phyloP scores from a whole-genome alignment of 352 stramenopile species.

The Nothophytophthora sp. region DNA sequence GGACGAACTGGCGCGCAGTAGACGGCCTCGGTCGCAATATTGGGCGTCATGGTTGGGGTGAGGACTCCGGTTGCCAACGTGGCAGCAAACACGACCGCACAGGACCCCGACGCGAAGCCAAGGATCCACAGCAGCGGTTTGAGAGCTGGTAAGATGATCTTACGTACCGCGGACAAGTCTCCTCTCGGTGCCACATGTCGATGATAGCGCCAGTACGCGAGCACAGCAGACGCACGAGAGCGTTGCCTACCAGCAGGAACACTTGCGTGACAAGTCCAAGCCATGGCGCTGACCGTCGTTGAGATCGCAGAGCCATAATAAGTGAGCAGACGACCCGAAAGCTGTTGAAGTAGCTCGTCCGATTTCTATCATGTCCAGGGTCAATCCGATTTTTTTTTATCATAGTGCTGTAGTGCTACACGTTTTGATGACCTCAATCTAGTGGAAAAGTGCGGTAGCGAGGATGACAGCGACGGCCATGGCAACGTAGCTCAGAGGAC shows the following conservation, averaged over 20 bases:
- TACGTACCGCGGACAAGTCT: constrained; percentile 21
- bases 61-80: constrained; percentile 11
- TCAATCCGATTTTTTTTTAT: too few relatives aligned
- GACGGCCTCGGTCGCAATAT: constrained; percentile 15
- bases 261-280: too few relatives aligned
- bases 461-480: constrained; percentile 32
- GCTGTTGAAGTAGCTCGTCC: constrained; percentile 9
- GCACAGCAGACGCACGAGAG: constrained; percentile 8
- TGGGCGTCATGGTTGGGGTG: neutral
- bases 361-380: too few relatives aligned
- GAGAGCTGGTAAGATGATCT: constrained; percentile 45
- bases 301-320: too few relatives aligned
- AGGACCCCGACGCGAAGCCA: constrained; percentile 9
- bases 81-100: constrained; percentile 7
- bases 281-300: too few relatives aligned
- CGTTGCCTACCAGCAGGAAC: constrained; percentile 5
- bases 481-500: constrained; percentile 15
- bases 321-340: neutral
- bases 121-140: constrained; percentile 51
- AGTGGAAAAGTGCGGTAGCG: constrained; percentile 30
- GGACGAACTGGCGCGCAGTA: constrained; percentile 37
- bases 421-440: constrained; percentile 16
- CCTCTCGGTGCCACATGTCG: constrained; percentile 20
- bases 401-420: constrained; percentile 26
- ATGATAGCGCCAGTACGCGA: constrained; percentile 29